Percentiles rank a stretch among this genome's conserved stretches.
These are phyloP conservation scores for Corrigiola litoralis DNA, from an alignment of 179 eudicot genomes.

Conservation along the genomic window DNA sequence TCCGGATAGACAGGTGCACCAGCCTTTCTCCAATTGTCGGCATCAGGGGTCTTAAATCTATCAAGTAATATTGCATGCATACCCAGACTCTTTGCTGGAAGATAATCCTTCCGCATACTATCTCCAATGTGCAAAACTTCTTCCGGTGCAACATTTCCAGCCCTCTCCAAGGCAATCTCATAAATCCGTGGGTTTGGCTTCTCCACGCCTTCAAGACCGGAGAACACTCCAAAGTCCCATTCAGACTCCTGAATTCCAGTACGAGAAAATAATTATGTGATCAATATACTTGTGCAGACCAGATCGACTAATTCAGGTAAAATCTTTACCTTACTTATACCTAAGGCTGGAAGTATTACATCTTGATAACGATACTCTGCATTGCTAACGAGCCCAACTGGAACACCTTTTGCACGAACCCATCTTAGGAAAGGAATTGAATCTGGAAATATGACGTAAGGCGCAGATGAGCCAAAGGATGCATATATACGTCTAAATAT, in stretches of 20 bases:
- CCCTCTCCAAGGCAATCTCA: slow-evolving; percentile 77
- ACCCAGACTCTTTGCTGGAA: slow-evolving; percentile 81
- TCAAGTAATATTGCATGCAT: slow-evolving; percentile 86
- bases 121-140: slow-evolving; percentile 89
- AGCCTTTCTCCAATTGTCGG: slow-evolving; percentile 65
- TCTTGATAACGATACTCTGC: slow-evolving; percentile 90
- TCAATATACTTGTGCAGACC: too few relatives aligned
- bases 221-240: slow-evolving; percentile 96
- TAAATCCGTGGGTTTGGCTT: slow-evolving; percentile 82
- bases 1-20: slow-evolving; percentile 77
- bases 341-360: slow-evolving; percentile 88
- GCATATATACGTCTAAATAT: slow-evolving; percentile 84
- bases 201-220: slow-evolving; percentile 91
- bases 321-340: slow-evolving; percentile 58
- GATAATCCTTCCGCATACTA: slow-evolving; percentile 82
- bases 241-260: slow-evolving; percentile 62
- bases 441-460: slow-evolving; percentile 76
- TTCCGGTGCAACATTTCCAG: slow-evolving; percentile 75
- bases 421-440: slow-evolving; percentile 83
- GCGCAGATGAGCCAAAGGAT: slow-evolving; percentile 90
- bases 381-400: slow-evolving; percentile 81
- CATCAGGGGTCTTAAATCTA: slow-evolving; percentile 82
- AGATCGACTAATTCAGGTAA: not conserved
- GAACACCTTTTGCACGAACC: slow-evolving; percentile 63
- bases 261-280: too few relatives aligned